Conservation (phyloP, 2,329 filamentous ascomycete species). For the Fusarium palustre region DNA sequence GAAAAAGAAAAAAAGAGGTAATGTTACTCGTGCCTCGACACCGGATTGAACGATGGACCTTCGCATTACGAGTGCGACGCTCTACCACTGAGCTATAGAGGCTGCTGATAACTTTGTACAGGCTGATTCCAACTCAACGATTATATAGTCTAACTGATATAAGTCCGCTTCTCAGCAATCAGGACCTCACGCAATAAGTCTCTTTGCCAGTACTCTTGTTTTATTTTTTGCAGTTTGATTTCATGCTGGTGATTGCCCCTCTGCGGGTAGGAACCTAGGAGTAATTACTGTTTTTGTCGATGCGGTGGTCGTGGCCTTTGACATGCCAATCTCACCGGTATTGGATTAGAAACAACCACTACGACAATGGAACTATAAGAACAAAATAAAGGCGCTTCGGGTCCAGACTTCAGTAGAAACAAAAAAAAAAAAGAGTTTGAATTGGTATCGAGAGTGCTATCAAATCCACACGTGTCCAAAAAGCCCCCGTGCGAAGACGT, state of each 20-base stretch:
- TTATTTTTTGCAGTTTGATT: not conserved
- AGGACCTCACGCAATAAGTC: not conserved
- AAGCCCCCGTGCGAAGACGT: constrained; percentile 3
- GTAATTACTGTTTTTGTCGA: not conserved
- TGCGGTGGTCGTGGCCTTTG: not conserved
- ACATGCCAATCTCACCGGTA: not conserved
- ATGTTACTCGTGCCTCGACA: not conserved
- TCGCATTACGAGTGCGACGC: constrained; percentile 1
- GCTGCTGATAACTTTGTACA: not conserved
- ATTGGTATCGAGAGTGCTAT: constrained; percentile 2
- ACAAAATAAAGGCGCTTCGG: not conserved
- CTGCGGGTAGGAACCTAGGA: not conserved
- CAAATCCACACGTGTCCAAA: not conserved
- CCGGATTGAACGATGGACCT: constrained; percentile 1
- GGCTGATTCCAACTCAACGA: accelerated
- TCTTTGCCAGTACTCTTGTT: not conserved
- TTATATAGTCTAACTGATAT: not conserved
- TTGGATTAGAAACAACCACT: not conserved
- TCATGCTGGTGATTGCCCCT: not conserved
- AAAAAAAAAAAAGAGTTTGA: not conserved
- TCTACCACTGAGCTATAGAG: constrained; percentile 1
- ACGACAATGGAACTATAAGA: not conserved
- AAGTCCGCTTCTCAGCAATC: too few species aligned
- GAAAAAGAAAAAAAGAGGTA: not conserved
- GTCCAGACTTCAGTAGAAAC: not conserved